These are phyloP conservation scores for Silene coronaria DNA, from an alignment of 179 eudicot species.

Conservation along the genomic window DNA sequence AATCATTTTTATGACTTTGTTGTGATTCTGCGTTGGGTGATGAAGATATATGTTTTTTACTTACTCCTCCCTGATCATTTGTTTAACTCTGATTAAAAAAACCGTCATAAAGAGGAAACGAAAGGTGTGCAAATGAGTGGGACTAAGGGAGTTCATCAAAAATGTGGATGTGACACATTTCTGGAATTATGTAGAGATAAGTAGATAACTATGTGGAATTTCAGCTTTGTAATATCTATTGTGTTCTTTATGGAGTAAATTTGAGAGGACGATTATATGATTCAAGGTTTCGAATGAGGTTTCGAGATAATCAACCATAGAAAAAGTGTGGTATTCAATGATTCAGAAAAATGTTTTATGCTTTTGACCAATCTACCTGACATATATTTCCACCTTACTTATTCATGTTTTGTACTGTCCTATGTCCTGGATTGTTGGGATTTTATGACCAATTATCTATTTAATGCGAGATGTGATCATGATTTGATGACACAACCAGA, in stretches of 20 bases:
- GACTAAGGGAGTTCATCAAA: too few species aligned
- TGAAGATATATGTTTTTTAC: background rate
- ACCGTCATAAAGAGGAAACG: too few species aligned
- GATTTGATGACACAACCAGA: background rate
- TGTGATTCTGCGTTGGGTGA: background rate
- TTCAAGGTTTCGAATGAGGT: background rate
- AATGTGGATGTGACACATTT: background rate
- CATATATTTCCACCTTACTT: background rate
- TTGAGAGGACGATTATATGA: background rate
- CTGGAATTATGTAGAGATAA: background rate
- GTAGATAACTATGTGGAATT: background rate
- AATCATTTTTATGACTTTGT: background rate
- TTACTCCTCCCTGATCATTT: too few species aligned
- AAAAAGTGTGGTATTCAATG: too few species aligned
- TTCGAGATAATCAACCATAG: background rate
- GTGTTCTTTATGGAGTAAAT: background rate
- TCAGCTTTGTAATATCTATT: background rate
- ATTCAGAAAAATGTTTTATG: too few species aligned
- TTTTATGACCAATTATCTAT: too few species aligned
- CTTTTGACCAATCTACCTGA: background rate
- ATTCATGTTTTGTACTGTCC: background rate
- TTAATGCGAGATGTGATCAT: background rate
- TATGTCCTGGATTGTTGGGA: too few species aligned
- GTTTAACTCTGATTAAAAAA: too few species aligned
- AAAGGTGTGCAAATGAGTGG: too few species aligned